Evolutionary conservation across 352 stramenopile species (phyloP).

Genomic region (Plasmopara halstedii): DNA sequence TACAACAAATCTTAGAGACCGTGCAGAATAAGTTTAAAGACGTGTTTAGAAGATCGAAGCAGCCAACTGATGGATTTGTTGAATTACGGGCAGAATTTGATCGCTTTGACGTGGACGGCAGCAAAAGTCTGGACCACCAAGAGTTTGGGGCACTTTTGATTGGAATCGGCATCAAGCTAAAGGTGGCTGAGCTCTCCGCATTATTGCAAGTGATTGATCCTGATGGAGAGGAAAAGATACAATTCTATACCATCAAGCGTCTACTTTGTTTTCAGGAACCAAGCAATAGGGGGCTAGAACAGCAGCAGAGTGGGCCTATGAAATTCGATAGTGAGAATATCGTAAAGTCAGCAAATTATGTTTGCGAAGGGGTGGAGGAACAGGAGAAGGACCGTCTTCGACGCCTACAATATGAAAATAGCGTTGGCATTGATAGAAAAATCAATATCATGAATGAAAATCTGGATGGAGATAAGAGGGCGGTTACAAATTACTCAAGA

Average conservation of each 20-base stretch:
- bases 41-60: constrained; percentile 20
- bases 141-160: constrained; percentile 55
- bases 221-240: constrained; percentile 35
- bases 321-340: constrained; percentile 7
- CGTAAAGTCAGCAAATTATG: constrained; percentile 30
- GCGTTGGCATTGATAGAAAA: constrained; percentile 29
- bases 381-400: constrained; percentile 48
- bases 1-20: constrained; percentile 14
- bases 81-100: constrained; percentile 34
- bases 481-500: constrained; percentile 32
- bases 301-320: not conserved
- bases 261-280: constrained; percentile 11
- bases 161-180: constrained; percentile 49
- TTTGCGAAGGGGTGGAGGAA: constrained; percentile 35
- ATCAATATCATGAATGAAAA: constrained; percentile 39
- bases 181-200: constrained; percentile 26
- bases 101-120: constrained; percentile 47
- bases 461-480: constrained; percentile 32
- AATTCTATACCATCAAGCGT: constrained; percentile 36
- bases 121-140: constrained; percentile 39
- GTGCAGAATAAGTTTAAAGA: constrained; percentile 23
- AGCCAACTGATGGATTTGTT: constrained; percentile 2
- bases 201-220: constrained; percentile 37
- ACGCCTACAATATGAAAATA: constrained; percentile 43
- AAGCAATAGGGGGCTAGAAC: constrained; percentile 1